Evolutionary conservation across 257 asterid genomes (phyloP), one percentile per base, ranked within the genome.

Genomic region (Solanum virginianum): DNA sequence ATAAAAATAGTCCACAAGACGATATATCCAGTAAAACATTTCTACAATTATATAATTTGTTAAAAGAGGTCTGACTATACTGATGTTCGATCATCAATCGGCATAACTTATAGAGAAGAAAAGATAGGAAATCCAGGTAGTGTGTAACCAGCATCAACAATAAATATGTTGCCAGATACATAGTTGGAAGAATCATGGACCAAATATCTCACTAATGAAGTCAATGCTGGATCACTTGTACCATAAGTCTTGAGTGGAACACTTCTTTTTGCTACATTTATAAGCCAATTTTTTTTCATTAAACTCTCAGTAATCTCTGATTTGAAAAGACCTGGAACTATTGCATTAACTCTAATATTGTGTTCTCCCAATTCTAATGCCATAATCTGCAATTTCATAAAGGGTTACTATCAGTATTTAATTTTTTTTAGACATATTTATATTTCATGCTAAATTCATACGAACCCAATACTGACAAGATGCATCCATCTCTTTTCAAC

Each of bases 251-350:
- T 75, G 13, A 93, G 87, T 39, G 98, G 98, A 55, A 88, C 86
- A 1, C 90, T 88, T 88, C 85, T 89, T 6, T 3, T 22, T 8
- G 91, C 93, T 22, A 95, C 91, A 1, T 80, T 89, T 8, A 88
- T 89, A 4, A 93, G 88, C 98, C 96, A 94, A 2, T 91, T 85
- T 81, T 93, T 90, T 57, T 87, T 79, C 84, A 94, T 49, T 15
- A 94, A 94, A 16, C 75, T 88, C 89, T 92, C 85, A 0, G 98
- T 95, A 53, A 93, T 95, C 89, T 95, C 98, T 0, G 97, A 94
- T 59, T 90, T 90, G 71, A 94, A 94, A 12, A 95, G 84, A 29
- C 95, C 98, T 0, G 96, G 97, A 4, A 97, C 89, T 85, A 95
- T 91, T 9, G 94, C 90, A 86, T 95, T 95, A 86, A 95, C 97